phyloP scores from a whole-genome alignment of 345 rosid genomes.

The Linum usitatissimum region DNA sequence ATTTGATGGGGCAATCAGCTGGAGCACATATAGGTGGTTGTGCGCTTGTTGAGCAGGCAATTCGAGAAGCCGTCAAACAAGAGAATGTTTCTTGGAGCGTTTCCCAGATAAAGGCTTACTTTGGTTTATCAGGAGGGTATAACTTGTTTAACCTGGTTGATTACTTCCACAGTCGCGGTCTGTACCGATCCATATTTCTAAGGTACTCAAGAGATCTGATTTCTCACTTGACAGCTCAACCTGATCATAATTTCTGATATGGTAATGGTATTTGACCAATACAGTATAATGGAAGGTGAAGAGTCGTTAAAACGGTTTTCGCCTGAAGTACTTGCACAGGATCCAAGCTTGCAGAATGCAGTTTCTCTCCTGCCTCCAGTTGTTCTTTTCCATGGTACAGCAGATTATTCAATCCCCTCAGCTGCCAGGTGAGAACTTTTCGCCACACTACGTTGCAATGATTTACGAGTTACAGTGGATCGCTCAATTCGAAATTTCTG shows the following conservation, averaged over 20 bases:
- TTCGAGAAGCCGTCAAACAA: conserved; percentile 72
- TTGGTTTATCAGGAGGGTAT: conserved; percentile 98
- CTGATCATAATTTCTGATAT: background rate
- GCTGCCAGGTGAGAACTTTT: conserved; percentile 63
- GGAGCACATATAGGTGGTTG: conserved; percentile 97
- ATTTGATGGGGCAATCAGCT: conserved; percentile 97
- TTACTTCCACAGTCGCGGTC: conserved; percentile 77
- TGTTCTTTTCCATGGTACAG: conserved; percentile 83
- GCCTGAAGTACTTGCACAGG: conserved; percentile 71
- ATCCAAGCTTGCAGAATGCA: conserved; percentile 40
- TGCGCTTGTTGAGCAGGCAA: conserved; percentile 76
- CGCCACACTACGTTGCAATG: background rate
- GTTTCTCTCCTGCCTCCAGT: conserved; percentile 68
- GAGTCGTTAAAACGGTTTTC: conserved; percentile 63
- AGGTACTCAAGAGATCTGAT: conserved; percentile 30
- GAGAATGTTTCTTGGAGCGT: conserved; percentile 73
- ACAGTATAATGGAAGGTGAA: conserved; percentile 96
- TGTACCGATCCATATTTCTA: conserved; percentile 67
- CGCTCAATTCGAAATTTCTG: conserved; percentile 7
- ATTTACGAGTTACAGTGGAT: too few species aligned
- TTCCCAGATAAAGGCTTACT: conserved; percentile 73
- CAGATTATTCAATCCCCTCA: conserved; percentile 83
- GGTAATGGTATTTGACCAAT: background rate
- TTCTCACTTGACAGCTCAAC: background rate
- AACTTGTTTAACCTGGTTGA: conserved; percentile 74